Evolutionary conservation across 2,329 filamentous ascomycete genomes (phyloP).

Genomic region (Diaporthe amygdali): DNA sequence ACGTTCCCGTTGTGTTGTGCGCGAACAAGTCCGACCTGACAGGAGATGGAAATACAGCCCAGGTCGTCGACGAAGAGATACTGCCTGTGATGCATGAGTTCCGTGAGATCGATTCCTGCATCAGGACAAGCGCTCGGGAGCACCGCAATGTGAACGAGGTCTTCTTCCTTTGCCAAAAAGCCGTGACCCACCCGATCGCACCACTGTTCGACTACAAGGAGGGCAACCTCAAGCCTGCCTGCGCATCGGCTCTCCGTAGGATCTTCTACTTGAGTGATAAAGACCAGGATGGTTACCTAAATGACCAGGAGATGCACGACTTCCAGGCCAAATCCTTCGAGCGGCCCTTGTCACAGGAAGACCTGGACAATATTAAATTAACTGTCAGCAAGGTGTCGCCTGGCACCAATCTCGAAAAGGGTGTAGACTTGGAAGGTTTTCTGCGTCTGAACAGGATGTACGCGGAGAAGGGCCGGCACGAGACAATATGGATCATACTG

Average conservation of each 20-base stretch:
- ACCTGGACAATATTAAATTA: conserved; percentile 89
- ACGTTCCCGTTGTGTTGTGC: conserved; percentile 94
- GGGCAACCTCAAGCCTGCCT: conserved; percentile 82
- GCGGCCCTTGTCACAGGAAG: conserved; percentile 79
- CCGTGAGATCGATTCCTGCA: conserved; percentile 98
- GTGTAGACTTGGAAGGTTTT: conserved; percentile 84
- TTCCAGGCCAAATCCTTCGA: conserved; percentile 95
- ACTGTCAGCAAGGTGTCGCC: conserved; percentile 76
- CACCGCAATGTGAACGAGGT: conserved; percentile 95
- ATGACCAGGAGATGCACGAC: conserved; percentile 86
- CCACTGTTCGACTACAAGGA: conserved; percentile 98
- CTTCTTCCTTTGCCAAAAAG: conserved; percentile 98
- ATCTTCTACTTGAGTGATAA: conserved; percentile 97
- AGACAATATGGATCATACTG: conserved; percentile 97
- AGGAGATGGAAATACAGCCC: conserved; percentile 74
- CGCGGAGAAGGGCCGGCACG: conserved; percentile 94
- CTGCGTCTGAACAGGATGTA: conserved; percentile 93
- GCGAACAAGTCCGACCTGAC: conserved; percentile 96
- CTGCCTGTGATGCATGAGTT: conserved; percentile 98
- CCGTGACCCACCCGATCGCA: conserved; percentile 95
- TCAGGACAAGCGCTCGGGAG: conserved; percentile 89
- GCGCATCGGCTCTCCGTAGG: conserved; percentile 82
- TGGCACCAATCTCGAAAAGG: conserved; percentile 66
- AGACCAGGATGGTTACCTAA: conserved; percentile 92
- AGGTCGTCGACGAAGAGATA: conserved; percentile 97